A percentile compares a stretch with the other conserved stretches of the same genome.
These are phyloP conservation scores for Fusarium albosuccineum DNA, from an alignment of 2,329 filamentous ascomycete genomes.

Conservation along the genomic window DNA sequence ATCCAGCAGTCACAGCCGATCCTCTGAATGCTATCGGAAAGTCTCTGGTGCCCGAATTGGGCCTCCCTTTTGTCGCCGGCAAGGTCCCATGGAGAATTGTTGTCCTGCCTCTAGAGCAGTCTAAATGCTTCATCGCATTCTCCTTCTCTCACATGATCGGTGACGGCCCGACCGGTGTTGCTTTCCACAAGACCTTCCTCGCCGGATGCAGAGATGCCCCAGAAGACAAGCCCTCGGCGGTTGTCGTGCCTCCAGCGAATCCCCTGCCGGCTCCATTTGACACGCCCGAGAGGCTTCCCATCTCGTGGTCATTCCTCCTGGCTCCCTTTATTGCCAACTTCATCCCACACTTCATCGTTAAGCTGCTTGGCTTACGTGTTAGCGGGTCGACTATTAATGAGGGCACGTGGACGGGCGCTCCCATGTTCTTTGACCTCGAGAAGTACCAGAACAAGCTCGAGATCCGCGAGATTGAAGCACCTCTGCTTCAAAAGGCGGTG, in stretches of 20 bases:
- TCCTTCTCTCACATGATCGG: slow-evolving; percentile 43
- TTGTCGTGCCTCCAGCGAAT: slow-evolving; percentile 12
- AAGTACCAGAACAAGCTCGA: slow-evolving; percentile 31
- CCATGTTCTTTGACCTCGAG: slow-evolving; percentile 27
- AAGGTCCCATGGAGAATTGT: slow-evolving; percentile 43
- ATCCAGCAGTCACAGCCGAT: neutral
- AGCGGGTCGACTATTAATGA: slow-evolving; percentile 25
- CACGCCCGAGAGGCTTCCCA: slow-evolving; percentile 37
- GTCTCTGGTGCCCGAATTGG: slow-evolving; percentile 27
- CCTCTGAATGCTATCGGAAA: slow-evolving; percentile 20
- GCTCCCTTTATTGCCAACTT: slow-evolving; percentile 30
- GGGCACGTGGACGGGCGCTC: slow-evolving; percentile 37
- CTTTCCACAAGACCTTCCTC: slow-evolving; percentile 43
- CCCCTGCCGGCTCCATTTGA: slow-evolving; percentile 39
- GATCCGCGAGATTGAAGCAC: slow-evolving; percentile 28
- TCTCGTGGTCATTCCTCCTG: slow-evolving; percentile 44
- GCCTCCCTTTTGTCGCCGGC: slow-evolving; percentile 29
- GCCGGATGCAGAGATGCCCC: slow-evolving; percentile 10
- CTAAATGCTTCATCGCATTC: slow-evolving; percentile 39
- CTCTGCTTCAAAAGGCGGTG: slow-evolving; percentile 19
- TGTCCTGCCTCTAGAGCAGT: slow-evolving; percentile 21
- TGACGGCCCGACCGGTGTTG: slow-evolving; percentile 37
- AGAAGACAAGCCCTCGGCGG: neutral
- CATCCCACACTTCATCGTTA: slow-evolving; percentile 34
- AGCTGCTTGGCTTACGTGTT: slow-evolving; percentile 30